Evolutionary conservation across 495 filamentous ascomycete species (phyloP), one percentile per base, ranked within the genome.

Genomic region (Jackrogersella minutella): DNA sequence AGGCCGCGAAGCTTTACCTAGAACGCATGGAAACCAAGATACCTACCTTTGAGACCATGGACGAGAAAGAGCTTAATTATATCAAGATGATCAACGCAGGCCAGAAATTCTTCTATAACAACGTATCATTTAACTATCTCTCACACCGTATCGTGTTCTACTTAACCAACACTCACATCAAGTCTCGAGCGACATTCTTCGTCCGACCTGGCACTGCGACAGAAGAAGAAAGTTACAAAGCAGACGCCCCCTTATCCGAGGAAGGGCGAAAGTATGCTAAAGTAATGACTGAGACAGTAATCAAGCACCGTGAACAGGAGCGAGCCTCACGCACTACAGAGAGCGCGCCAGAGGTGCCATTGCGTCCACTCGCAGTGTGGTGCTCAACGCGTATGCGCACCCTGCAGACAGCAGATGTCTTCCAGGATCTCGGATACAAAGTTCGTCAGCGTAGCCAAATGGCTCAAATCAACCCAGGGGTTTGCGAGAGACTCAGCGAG

Each of bases 61-160:
- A 93, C 67, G 95, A 98, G 72, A 81, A 84, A 26, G 93, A 97
- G 60, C 81, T 98, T 57, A 97, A 97, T 72, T 99, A 93, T 73
- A 92, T 98, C 82, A 98, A 97, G 86, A 97, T 99, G 93, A 96
- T 97, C 68, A 98, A 99, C 71, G 96, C 96, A 6, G 96, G 96
- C n/a, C 88, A 96, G 75, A 81, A 88, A 44, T 86, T 98, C 57
- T 88, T 91, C 58, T 91, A 97, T 69, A 99, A 98, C 80, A 97
- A 97, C 66, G 90, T 93, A 72, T 91, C 87, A 70, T 98, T 98
- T 76, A 93, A 92, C 26, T 99, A 98, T 74, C 85, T 99, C 30
- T 94, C 92, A 14, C 91, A 98, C 73, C 86, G 95, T 39, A 98
- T 99, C 57, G 93, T 99, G 37, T 98, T 98, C 77, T 99, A 97